Conservation (phyloP, 306 rosid genomes). For the Vachellia pachyceras region DNA sequence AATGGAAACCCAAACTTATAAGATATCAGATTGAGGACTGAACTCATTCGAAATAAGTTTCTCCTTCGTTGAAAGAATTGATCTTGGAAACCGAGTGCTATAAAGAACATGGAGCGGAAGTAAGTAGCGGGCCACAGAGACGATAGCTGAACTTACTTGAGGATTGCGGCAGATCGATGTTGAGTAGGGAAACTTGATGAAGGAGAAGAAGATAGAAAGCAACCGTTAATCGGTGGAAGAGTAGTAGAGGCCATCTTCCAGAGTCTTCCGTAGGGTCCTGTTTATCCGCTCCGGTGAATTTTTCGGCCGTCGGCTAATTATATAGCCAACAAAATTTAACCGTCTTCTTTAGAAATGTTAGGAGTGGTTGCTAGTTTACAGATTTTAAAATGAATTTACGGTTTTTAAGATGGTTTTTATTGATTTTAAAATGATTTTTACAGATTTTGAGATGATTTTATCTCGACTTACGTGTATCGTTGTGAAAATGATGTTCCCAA, state of each 20-base stretch:
- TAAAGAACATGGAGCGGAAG: not conserved
- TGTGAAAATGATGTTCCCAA: too few relatives aligned
- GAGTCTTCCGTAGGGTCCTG: not conserved
- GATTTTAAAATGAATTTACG: too few relatives aligned
- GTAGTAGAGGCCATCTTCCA: slow-evolving; percentile 44
- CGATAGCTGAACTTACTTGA: slow-evolving; percentile 35
- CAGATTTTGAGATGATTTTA: too few relatives aligned
- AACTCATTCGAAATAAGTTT: not conserved
- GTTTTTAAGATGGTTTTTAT: too few relatives aligned
- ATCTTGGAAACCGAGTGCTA: not conserved
- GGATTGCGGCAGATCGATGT: slow-evolving; percentile 24
- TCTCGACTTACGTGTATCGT: too few relatives aligned
- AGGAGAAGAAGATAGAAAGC: slow-evolving; percentile 8
- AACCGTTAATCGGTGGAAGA: slow-evolving; percentile 41
- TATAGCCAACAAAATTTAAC: too few relatives aligned
- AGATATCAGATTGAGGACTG: not conserved
- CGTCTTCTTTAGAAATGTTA: too few relatives aligned
- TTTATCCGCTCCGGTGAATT: not conserved
- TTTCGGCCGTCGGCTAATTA: too few relatives aligned
- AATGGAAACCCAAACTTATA: not conserved
- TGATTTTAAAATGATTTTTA: too few relatives aligned
- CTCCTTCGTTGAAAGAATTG: not conserved
- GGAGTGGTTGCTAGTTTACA: too few relatives aligned
- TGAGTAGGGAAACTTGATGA: slow-evolving; percentile 10
- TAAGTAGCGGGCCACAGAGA: slow-evolving; percentile 5